Base-by-base conservation (phyloP, 768 basidiomycete species). In the Hirschioporus abietinus region DNA sequence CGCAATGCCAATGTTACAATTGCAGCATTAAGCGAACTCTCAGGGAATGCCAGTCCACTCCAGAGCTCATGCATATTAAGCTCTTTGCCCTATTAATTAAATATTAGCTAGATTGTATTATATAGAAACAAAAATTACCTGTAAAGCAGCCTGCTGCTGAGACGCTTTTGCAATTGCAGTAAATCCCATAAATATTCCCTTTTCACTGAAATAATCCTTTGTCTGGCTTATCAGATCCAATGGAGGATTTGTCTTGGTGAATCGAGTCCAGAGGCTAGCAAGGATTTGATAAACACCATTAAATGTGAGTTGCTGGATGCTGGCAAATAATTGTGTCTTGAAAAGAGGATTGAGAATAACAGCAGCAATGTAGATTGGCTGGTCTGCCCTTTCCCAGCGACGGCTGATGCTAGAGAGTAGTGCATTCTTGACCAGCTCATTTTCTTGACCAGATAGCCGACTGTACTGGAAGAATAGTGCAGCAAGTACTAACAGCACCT, bases 401-500 rank as follows among this genome's bases (percentile, higher is more conserved):
- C 30, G 64, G 60, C 71, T 67, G 60, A 75, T 66, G 66, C 79
- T 79, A 0, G 68, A 59, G 2, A 76, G 68, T 57, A 78, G 73
- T 7, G 73, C 76, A 1, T 35, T 57, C 7, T 63, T 35, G 24
- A 64, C 30, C 65, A 42, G 26, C 35, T 23, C 58, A 52, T 27
- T 74, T 66, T 26, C 63, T 20, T 20, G 58, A 35, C 25, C 35
- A 30, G 23, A 30, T 9, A 67, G 63, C 17, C 35, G 25, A 20
- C 71, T 68, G 9, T 64, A 18, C 23, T 57, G 23, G 62, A 73
- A 77, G 27, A 67, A 24, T 2, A 64, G 67, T 30, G 68, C 70
- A 1, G 75, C 78, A 66, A 78, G 77, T 30, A 73, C 73, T 6
- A 78, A 63, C 1, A 75, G 70, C 20, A 79, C 74, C 42, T 73